Evolutionary conservation across 1,139 yeast genomes (phyloP).

Genomic region (Candida smagusa): DNA sequence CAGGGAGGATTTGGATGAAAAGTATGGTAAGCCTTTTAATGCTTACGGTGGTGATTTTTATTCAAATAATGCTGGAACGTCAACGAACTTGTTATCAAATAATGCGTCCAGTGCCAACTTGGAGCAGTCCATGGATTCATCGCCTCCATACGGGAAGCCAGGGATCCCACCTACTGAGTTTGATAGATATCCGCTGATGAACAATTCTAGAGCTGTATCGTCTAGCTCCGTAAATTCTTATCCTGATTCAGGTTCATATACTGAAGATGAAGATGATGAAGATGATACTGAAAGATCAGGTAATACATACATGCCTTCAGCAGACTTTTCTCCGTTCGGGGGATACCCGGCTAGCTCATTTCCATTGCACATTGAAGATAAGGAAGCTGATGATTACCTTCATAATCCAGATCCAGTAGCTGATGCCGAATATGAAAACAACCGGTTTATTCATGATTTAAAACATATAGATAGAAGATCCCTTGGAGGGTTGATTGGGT

Average conservation of each 20-base stretch:
- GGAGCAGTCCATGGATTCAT: slow-evolving; percentile 1
- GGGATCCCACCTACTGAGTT: slow-evolving; percentile 14
- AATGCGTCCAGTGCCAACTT: slow-evolving; percentile 3
- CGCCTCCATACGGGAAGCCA: slow-evolving; percentile 3
- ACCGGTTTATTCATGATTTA: slow-evolving; percentile 57
- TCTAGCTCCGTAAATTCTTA: slow-evolving; percentile 11
- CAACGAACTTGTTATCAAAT: slow-evolving; percentile 8
- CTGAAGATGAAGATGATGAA: not conserved
- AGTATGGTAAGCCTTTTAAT: slow-evolving; percentile 14
- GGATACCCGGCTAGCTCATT: slow-evolving; percentile 89
- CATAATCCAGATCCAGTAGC: slow-evolving; percentile 92
- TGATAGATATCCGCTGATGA: slow-evolving; percentile 18
- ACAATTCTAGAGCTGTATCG: slow-evolving; percentile 15
- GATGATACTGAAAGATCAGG: not conserved
- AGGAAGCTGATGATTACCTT: slow-evolving; percentile 86
- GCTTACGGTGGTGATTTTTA: slow-evolving; percentile 13
- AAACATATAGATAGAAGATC: slow-evolving; percentile 59
- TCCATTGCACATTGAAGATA: slow-evolving; percentile 82
- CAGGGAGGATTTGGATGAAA: slow-evolving; percentile 5
- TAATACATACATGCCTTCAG: slow-evolving; percentile 10
- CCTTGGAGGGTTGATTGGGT: slow-evolving; percentile 56
- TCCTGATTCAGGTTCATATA: not conserved
- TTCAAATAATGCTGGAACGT: slow-evolving; percentile 14
- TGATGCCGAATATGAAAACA: slow-evolving; percentile 74
- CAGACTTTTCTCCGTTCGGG: slow-evolving; percentile 77